Evolutionary conservation across 352 stramenopile species (phyloP), one percentile per base, ranked within the genome.

Genomic region (Pythium plurisporium): DNA sequence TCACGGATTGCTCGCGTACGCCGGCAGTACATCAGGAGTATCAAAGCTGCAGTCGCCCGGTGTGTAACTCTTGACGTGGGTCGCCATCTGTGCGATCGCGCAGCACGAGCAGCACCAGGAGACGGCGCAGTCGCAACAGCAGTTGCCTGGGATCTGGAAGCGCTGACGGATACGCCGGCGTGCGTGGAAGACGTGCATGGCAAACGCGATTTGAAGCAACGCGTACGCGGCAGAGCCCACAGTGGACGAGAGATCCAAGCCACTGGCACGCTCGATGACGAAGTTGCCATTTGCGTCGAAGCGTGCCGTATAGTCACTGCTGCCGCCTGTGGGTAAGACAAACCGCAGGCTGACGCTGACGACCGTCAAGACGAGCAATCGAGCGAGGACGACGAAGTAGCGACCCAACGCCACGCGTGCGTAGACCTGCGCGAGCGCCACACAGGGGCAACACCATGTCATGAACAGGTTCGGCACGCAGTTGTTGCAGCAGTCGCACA

Each of bases 401-500:
- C n/a, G n/a, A n/a, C n/a, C n/a, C n/a, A 52, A 42, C 6, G 30
- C 43, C 10, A 67, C 49, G 22, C 52, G 66, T 10, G 43, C 23
- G 15, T 47, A 40, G 55, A 69, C 61, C 37, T 74, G 64, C 8
- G 64, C 56, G 20, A 78, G 33, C 23, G 63, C 62, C 2, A 78
- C 48, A 30, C 52, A 73, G 15, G 67, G 67, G 14, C 56, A 52
- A n/a, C 47, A 71, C 44, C 22, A 59, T 25, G 53, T 53, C 60
- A 73, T 70, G 45, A 58, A 47, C 47, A 63, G 71, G 56, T 77
- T 80, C 27, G 72, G 72, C 23, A 73, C 48, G 34, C 57, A 41
- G 54, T 75, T 43, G 5, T 31, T 62, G 34, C 59, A 74, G 57
- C 72, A 80, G 37, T 33, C 43, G 44, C 44, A 70, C 12, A 78